These are phyloP conservation scores for Leccinum pallidistipes DNA, from an alignment of 1,284 basidiomycete species.

Conservation along the genomic window DNA sequence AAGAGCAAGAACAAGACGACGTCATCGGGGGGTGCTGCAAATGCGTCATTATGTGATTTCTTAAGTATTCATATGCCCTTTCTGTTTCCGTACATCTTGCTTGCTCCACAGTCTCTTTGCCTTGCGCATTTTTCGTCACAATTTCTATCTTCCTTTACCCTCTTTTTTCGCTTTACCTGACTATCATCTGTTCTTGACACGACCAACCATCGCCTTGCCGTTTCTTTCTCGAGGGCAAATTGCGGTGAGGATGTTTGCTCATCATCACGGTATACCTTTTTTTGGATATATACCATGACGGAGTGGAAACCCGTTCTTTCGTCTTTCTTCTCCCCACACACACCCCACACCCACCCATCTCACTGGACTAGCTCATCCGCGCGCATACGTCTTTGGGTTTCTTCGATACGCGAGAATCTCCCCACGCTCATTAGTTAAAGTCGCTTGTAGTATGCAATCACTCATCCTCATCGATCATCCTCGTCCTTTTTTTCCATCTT, in stretches of 20 bases:
- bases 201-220: constrained; percentile 14
- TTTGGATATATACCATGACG: constrained; percentile 23
- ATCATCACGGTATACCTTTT: constrained; percentile 26
- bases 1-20: constrained; percentile 41
- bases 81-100: constrained; percentile 23
- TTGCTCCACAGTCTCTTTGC: constrained; percentile 22
- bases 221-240: neutral
- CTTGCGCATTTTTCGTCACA: constrained; percentile 13
- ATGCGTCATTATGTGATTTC: constrained; percentile 61
- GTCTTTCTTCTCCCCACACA: constrained; percentile 1
- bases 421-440: constrained; percentile 26
- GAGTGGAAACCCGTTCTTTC: constrained; percentile 23
- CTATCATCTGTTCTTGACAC: constrained; percentile 11
- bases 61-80: constrained; percentile 18
- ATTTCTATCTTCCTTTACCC: constrained; percentile 6
- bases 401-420: neutral
- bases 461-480: constrained; percentile 11
- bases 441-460: constrained; percentile 30
- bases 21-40: constrained; percentile 54
- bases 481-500: constrained; percentile 1
- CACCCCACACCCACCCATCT: constrained; percentile 15
- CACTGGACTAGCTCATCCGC: constrained; percentile 19
- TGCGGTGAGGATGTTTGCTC: constrained; percentile 14
- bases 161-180: neutral
- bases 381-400: constrained; percentile 7